phyloP scores from a whole-genome alignment of 2,329 filamentous ascomycete species.

The Arthroderma uncinatum region DNA sequence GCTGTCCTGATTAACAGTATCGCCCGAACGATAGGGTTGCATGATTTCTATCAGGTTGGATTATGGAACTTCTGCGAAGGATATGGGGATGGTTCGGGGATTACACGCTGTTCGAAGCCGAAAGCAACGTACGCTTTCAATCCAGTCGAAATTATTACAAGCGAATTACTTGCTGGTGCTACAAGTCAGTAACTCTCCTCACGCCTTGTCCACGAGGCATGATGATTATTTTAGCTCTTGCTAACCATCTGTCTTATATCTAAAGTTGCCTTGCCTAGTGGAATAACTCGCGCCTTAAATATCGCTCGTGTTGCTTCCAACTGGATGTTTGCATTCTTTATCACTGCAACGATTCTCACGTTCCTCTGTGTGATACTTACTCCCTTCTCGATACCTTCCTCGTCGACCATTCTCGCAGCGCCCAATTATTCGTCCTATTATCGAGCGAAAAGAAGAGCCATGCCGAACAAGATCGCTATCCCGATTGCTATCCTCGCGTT shows the following conservation, averaged over 20 bases:
- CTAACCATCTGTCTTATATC: slow-evolving; percentile 6
- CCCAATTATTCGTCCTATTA: slow-evolving; percentile 17
- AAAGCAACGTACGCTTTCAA: slow-evolving; percentile 78
- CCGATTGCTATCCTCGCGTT: slow-evolving; percentile 58
- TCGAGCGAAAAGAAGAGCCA: slow-evolving; percentile 10
- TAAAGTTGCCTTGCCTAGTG: slow-evolving; percentile 60
- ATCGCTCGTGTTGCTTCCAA: slow-evolving; percentile 64
- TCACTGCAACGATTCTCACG: slow-evolving; percentile 58
- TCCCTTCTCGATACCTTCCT: slow-evolving; percentile 41
- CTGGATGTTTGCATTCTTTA: slow-evolving; percentile 83
- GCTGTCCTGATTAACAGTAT: slow-evolving; percentile 73
- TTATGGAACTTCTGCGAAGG: slow-evolving; percentile 90
- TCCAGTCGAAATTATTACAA: slow-evolving; percentile 67
- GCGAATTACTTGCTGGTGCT: slow-evolving; percentile 69
- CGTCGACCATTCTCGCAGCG: slow-evolving; percentile 23
- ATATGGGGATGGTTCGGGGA: slow-evolving; percentile 53
- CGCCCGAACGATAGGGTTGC: slow-evolving; percentile 71
- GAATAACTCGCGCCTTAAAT: slow-evolving; percentile 61
- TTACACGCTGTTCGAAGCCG: slow-evolving; percentile 64
- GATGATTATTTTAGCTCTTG: neutral
- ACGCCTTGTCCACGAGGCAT: neutral
- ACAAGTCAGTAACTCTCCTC: slow-evolving; percentile 44
- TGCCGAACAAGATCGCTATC: slow-evolving; percentile 37
- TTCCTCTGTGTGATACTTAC: slow-evolving; percentile 59
- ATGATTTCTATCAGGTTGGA: slow-evolving; percentile 90